These are phyloP conservation scores for Quercus parvula DNA, from an alignment of 306 rosid genomes.

Conservation along the genomic window DNA sequence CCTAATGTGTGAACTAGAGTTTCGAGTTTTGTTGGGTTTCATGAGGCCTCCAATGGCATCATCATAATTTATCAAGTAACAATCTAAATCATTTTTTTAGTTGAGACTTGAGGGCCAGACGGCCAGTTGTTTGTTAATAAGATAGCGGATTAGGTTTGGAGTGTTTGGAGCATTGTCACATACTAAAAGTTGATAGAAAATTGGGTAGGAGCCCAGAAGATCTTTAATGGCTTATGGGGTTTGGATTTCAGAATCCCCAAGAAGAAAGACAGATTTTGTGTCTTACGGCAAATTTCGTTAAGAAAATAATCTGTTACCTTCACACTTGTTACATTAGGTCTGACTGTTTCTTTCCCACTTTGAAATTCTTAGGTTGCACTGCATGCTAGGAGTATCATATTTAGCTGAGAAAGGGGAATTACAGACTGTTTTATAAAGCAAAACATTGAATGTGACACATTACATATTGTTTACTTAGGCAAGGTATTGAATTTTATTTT, in stretches of 20 bases:
- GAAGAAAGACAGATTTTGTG: too few species aligned
- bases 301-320: neutral
- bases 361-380: neutral
- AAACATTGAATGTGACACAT: neutral
- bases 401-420: neutral
- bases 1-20: neutral
- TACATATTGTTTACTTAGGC: neutral
- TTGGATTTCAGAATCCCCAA: neutral
- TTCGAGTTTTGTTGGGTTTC: neutral
- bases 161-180: neutral
- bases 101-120: neutral
- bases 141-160: neutral
- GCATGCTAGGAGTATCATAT: neutral
- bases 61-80: neutral
- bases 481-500: neutral
- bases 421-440: neutral
- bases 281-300: neutral
- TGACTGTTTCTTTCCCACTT: neutral
- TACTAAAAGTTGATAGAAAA: neutral
- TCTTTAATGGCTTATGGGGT: neutral
- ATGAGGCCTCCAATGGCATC: neutral
- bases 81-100: neutral
- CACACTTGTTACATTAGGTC: neutral
- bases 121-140: neutral
- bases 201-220: neutral